A percentile compares a stretch with the other conserved stretches of the same genome.
These are phyloP conservation scores for Backusella australiensis DNA, from an alignment of 192 early-diverging fungal genomes.

Conservation along the genomic window DNA sequence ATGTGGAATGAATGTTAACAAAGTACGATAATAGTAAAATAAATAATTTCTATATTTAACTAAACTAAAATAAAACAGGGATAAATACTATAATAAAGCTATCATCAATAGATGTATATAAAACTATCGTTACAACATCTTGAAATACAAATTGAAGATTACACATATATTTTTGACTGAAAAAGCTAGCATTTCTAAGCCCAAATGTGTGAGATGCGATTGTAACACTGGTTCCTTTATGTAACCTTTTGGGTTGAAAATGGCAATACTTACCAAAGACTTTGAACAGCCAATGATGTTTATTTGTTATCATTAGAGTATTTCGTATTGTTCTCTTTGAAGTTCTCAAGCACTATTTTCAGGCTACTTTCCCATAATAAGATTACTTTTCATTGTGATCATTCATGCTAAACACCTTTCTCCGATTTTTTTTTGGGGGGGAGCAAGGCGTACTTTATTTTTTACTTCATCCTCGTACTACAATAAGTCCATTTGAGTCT, in stretches of 20 bases:
- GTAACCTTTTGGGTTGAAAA: neutral
- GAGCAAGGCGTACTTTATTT: neutral
- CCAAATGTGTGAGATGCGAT: neutral
- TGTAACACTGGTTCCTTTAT: neutral
- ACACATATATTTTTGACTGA: neutral
- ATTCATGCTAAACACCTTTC: neutral
- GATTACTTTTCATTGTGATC: neutral
- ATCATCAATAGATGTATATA: neutral
- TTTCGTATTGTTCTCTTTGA: neutral
- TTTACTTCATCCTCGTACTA: neutral
- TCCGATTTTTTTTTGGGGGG: neutral
- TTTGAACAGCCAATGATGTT: neutral
- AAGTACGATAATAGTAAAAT: neutral
- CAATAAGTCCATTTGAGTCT: neutral
- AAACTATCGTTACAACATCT: neutral
- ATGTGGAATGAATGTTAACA: neutral
- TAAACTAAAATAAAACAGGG: neutral
- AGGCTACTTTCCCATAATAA: neutral
- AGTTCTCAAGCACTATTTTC: neutral
- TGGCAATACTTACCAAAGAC: neutral
- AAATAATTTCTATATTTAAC: neutral
- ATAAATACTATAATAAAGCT: neutral
- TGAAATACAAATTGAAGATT: neutral
- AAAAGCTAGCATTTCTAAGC: neutral
- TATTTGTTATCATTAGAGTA: neutral